A percentile compares a stretch with the other conserved stretches of the same genome.
phyloP scores from a whole-genome alignment of 1,284 basidiomycete genomes.

The Irpex sp. region DNA sequence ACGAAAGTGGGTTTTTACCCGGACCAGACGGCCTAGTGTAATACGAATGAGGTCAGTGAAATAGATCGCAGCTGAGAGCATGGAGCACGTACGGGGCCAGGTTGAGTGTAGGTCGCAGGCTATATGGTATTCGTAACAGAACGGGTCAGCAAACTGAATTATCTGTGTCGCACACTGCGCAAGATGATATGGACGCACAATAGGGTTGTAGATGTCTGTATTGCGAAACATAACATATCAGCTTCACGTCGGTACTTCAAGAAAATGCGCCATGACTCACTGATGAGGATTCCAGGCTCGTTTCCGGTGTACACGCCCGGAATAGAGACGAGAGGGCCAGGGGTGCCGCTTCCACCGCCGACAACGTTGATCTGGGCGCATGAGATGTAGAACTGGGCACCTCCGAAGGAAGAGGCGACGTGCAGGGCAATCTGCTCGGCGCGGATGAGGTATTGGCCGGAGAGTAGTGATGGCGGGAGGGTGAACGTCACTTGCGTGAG shows the following conservation, averaged over 20 bases:
- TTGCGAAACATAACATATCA: neutral
- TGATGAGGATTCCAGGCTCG: constrained; percentile 27
- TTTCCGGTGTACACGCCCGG: constrained; percentile 22
- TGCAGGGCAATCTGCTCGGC: constrained; percentile 58
- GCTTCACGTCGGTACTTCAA: neutral
- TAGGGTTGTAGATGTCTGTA: neutral
- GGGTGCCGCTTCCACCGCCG: constrained; percentile 19
- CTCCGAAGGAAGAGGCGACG: constrained; percentile 33
- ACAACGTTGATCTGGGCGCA: constrained; percentile 20
- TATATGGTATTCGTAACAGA: neutral
- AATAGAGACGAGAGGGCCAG: constrained; percentile 21
- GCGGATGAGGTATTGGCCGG: constrained; percentile 43
- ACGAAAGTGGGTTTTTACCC: constrained; percentile 15
- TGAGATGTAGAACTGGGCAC: constrained; percentile 28
- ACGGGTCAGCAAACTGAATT: neutral
- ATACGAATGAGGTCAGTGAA: neutral
- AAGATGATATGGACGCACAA: neutral
- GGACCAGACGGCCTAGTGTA: constrained; percentile 26
- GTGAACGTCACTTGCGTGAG: constrained; percentile 32
- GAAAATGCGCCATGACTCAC: neutral
- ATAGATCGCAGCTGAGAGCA: neutral
- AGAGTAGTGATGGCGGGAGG: constrained; percentile 37
- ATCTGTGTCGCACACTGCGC: neutral
- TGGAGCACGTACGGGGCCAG: constrained; percentile 29
- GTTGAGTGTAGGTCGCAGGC: constrained; percentile 31